Percentiles rank a stretch among this genome's conserved stretches.
These are phyloP conservation scores for Candida ficus DNA, from an alignment of 805 yeast species.

Conservation along the genomic window DNA sequence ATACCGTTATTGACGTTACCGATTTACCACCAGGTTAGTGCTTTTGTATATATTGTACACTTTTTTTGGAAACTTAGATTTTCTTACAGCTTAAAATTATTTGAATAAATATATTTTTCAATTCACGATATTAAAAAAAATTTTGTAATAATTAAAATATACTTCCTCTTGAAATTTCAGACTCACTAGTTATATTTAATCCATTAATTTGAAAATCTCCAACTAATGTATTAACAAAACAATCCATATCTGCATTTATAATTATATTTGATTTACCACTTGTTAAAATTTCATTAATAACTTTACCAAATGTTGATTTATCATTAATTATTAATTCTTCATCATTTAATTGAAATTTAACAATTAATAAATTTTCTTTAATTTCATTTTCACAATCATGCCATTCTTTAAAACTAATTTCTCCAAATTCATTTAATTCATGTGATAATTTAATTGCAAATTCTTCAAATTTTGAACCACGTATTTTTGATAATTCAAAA, in stretches of 20 bases:
- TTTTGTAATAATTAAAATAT: not conserved
- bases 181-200: slow-evolving; percentile 23
- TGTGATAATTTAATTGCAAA: slow-evolving; percentile 29
- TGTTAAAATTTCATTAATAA: slow-evolving; percentile 37
- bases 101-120: too few relatives aligned
- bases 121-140: too few relatives aligned
- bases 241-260: slow-evolving; percentile 36
- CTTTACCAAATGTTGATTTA: slow-evolving; percentile 34
- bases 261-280: slow-evolving; percentile 34
- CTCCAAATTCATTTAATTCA: slow-evolving; percentile 35
- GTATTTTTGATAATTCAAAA: slow-evolving; percentile 31
- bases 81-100: too few relatives aligned
- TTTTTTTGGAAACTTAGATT: too few relatives aligned
- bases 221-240: slow-evolving; percentile 24
- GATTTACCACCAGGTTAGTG: slow-evolving; percentile 95
- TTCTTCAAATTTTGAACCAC: slow-evolving; percentile 27
- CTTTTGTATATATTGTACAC: too few relatives aligned
- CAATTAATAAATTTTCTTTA: slow-evolving; percentile 24
- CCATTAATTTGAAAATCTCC: slow-evolving; percentile 30
- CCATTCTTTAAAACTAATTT: slow-evolving; percentile 43
- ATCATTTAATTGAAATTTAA: slow-evolving; percentile 36
- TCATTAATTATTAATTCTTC: slow-evolving; percentile 40
- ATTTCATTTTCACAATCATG: slow-evolving; percentile 32
- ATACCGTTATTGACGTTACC: slow-evolving; percentile 72
- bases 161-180: slow-evolving; percentile 19